These are phyloP conservation scores for Ophiobolus disseminans DNA, from an alignment of 2,329 filamentous ascomycete species.

Conservation along the genomic window DNA sequence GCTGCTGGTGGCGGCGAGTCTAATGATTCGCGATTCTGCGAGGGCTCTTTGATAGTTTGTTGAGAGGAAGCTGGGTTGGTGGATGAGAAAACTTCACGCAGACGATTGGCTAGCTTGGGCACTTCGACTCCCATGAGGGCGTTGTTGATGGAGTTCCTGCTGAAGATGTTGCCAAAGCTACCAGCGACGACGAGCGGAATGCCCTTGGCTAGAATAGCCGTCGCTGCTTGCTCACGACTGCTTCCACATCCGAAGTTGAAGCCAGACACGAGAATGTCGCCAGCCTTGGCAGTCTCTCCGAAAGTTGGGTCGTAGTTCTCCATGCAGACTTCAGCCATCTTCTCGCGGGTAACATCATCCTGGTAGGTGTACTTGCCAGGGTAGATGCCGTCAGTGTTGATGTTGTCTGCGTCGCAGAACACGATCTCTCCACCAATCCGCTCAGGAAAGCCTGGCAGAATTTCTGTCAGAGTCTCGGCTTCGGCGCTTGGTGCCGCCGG, in stretches of 20 bases:
- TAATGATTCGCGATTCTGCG: slow-evolving; percentile 57
- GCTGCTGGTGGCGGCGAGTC: slow-evolving; percentile 55
- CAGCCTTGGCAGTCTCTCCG: slow-evolving; percentile 64
- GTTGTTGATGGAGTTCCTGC: slow-evolving; percentile 80
- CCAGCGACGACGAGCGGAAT: slow-evolving; percentile 82
- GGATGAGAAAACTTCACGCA: slow-evolving; percentile 66
- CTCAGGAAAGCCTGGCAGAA: slow-evolving; percentile 86
- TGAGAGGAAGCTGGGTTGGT: slow-evolving; percentile 33
- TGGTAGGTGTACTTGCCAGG: slow-evolving; percentile 92
- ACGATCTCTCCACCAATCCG: slow-evolving; percentile 84
- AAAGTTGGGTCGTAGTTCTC: slow-evolving; percentile 88
- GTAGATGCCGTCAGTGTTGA: slow-evolving; percentile 94
- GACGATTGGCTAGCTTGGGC: slow-evolving; percentile 68
- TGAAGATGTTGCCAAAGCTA: slow-evolving; percentile 86
- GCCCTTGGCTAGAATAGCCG: slow-evolving; percentile 79
- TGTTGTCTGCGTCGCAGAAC: slow-evolving; percentile 84
- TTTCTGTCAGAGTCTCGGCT: slow-evolving; percentile 63
- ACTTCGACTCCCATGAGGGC: slow-evolving; percentile 76
- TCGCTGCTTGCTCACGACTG: slow-evolving; percentile 86
- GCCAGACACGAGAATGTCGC: slow-evolving; percentile 83
- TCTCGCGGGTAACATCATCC: slow-evolving; percentile 75
- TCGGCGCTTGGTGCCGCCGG: slow-evolving; percentile 37
- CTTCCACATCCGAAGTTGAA: slow-evolving; percentile 89
- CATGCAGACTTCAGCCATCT: slow-evolving; percentile 92
- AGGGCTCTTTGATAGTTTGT: slow-evolving; percentile 59